Evolutionary conservation across 83 land plant genomes (phyloP).

Genomic region (Picea engelmannii): DNA sequence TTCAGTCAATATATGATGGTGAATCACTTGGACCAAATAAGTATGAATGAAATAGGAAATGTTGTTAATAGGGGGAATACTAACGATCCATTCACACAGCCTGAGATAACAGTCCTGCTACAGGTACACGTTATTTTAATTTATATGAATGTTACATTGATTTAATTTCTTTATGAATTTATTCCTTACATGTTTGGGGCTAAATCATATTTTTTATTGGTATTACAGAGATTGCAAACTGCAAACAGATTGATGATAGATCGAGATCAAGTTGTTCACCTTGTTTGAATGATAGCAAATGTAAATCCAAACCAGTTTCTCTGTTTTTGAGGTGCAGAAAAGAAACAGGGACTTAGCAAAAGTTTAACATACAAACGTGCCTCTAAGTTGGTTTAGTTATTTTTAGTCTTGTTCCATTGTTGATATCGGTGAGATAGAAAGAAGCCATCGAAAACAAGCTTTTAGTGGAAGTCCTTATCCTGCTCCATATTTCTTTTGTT

Average conservation of each 20-base stretch:
- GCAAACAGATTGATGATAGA: constrained; percentile 82
- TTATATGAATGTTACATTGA: neutral
- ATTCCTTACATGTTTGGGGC: neutral
- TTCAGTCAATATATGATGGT: constrained; percentile 70
- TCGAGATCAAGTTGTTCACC: constrained; percentile 48
- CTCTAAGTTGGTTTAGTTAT: too few species aligned
- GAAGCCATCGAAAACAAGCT: too few species aligned
- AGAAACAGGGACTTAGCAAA: too few species aligned
- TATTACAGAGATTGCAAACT: constrained; percentile 64
- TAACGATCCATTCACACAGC: constrained; percentile 48
- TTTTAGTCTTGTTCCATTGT: too few species aligned
- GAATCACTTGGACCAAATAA: constrained; percentile 56
- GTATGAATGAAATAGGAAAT: constrained; percentile 52
- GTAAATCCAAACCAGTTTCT: neutral
- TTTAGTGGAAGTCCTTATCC: too few species aligned
- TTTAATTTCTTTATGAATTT: constrained; percentile 11
- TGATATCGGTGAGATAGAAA: too few species aligned
- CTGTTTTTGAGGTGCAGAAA: too few species aligned
- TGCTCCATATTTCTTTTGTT: too few species aligned
- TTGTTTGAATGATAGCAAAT: constrained; percentile 39
- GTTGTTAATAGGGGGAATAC: constrained; percentile 62
- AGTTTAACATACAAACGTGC: too few species aligned
- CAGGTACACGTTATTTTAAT: constrained; percentile 46
- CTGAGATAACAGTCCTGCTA: constrained; percentile 59
- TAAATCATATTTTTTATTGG: neutral